phyloP scores from a whole-genome alignment of 1,284 basidiomycete species.

The Boletus sp. region DNA sequence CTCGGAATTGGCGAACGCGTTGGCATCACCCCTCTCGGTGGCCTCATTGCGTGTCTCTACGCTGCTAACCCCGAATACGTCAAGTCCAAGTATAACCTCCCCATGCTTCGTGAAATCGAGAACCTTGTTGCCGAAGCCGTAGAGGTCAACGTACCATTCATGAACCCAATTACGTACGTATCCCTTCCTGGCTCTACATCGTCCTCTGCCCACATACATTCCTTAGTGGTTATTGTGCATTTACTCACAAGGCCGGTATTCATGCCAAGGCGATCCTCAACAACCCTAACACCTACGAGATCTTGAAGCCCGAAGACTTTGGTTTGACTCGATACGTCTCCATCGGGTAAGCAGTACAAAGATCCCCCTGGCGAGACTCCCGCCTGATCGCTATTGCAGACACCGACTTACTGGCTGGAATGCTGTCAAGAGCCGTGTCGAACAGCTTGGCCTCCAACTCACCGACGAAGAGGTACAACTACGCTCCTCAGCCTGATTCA shows the following conservation, averaged over 20 bases:
- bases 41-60: constrained; percentile 95
- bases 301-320: constrained; percentile 97
- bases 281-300: constrained; percentile 98
- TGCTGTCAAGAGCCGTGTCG: constrained; percentile 98
- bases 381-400: constrained; percentile 34
- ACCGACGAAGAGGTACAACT: constrained; percentile 76
- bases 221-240: constrained; percentile 91
- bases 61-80: constrained; percentile 97
- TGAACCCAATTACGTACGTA: constrained; percentile 84
- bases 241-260: constrained; percentile 99
- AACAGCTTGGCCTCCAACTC: constrained; percentile 87
- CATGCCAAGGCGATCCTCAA: constrained; percentile 99
- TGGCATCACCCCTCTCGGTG: constrained; percentile 97
- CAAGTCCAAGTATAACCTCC: constrained; percentile 98
- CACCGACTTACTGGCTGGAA: constrained; percentile 98
- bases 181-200: constrained; percentile 1
- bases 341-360: constrained; percentile 64
- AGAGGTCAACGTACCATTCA: constrained; percentile 97
- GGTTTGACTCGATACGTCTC: constrained; percentile 97
- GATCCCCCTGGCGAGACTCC: not conserved
- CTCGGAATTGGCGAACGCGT: constrained; percentile 99
- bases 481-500: not conserved
- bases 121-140: constrained; percentile 99
- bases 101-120: constrained; percentile 97
- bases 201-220: constrained; percentile 6